A percentile compares a stretch with the other conserved stretches of the same genome.
These are phyloP conservation scores for Fomitopsis pinicola DNA, from an alignment of 1,284 basidiomycete genomes.

Conservation along the genomic window DNA sequence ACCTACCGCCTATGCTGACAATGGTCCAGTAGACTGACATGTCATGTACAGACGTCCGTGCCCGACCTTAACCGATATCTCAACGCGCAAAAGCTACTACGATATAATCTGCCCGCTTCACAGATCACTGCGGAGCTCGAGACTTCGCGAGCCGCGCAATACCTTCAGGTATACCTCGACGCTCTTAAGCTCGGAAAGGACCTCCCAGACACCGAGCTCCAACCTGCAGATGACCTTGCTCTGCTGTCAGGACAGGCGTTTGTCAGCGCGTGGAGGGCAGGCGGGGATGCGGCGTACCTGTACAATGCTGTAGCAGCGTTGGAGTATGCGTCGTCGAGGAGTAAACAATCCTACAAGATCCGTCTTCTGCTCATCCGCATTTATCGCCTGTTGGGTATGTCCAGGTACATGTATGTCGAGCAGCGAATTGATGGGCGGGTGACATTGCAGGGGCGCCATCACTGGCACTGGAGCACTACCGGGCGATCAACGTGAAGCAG, in stretches of 20 bases:
- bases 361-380: slow-evolving; percentile 73
- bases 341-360: slow-evolving; percentile 74
- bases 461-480: slow-evolving; percentile 72
- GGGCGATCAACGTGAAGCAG: slow-evolving; percentile 71
- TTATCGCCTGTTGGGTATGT: slow-evolving; percentile 72
- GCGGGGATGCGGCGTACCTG: slow-evolving; percentile 52
- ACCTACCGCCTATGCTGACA: neutral
- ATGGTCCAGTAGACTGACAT: neutral
- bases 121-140: slow-evolving; percentile 57
- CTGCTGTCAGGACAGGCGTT: slow-evolving; percentile 69
- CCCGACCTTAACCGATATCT: slow-evolving; percentile 55
- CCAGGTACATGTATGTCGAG: slow-evolving; percentile 3
- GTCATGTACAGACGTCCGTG: slow-evolving; percentile 31
- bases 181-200: slow-evolving; percentile 62
- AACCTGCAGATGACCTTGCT: slow-evolving; percentile 83
- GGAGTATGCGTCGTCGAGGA: slow-evolving; percentile 69
- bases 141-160: slow-evolving; percentile 43
- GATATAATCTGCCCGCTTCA: slow-evolving; percentile 46
- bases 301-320: slow-evolving; percentile 60
- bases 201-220: slow-evolving; percentile 75
- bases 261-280: slow-evolving; percentile 59
- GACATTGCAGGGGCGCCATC: slow-evolving; percentile 55
- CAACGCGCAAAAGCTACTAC: slow-evolving; percentile 69
- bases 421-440: neutral
- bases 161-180: slow-evolving; percentile 56